Percentiles rank a stretch among this genome's conserved stretches.
phyloP scores from a whole-genome alignment of 768 basidiomycete genomes.

The Phylloporus rhodoxanthus region DNA sequence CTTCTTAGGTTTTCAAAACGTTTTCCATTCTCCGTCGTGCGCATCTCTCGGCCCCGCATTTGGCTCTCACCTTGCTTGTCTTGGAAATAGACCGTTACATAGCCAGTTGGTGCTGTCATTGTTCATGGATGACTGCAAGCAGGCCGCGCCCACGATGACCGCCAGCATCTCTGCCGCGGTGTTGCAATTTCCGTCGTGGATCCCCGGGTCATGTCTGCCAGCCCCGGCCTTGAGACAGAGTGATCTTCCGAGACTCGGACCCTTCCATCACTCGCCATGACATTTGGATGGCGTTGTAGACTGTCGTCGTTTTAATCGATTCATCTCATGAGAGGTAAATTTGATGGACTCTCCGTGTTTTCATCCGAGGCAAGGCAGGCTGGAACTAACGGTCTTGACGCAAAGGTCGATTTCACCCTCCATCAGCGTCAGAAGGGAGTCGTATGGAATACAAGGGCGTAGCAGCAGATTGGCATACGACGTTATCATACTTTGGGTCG shows the following conservation, averaged over 20 bases:
- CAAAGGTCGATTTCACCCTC: no score
- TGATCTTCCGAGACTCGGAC: no score
- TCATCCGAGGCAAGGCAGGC: neutral
- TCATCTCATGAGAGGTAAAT: neutral
- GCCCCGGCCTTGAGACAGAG: neutral
- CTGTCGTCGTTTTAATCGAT: no score
- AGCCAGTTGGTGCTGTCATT: constrained; percentile 16
- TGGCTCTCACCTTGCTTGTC: constrained; percentile 50
- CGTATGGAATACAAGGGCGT: no score
- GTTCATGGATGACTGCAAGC: constrained; percentile 26
- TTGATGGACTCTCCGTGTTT: neutral
- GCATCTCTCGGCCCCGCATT: neutral
- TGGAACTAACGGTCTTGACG: neutral
- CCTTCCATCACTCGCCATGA: neutral
- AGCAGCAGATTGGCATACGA: no score
- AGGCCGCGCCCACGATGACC: neutral
- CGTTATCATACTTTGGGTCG: no score
- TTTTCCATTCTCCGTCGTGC: neutral
- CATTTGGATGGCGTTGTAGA: neutral
- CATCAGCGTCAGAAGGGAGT: no score
- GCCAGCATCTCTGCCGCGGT: constrained; percentile 48
- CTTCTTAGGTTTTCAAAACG: no score
- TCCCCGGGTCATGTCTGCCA: no score
- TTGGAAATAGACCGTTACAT: constrained; percentile 67
- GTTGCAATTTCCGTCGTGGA: constrained; percentile 46